Conservation (phyloP, 176 grass and related monocot genomes). For the Puccinellia tenuiflora region DNA sequence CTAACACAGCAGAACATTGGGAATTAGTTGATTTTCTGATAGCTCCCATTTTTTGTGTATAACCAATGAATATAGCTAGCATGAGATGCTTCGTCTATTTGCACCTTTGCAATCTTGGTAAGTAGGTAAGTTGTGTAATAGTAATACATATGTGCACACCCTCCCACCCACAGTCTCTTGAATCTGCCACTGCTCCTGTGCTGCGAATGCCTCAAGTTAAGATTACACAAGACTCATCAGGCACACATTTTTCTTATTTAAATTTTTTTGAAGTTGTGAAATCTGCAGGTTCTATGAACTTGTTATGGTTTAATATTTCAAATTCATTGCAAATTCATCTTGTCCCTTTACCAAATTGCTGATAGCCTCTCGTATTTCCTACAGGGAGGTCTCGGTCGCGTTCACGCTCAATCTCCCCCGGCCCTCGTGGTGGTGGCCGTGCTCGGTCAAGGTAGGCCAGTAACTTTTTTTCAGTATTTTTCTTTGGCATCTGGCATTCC, state of each 20-base stretch:
- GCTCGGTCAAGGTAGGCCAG: slow-evolving; percentile 60
- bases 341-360: neutral
- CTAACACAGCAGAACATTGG: neutral
- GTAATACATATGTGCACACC: neutral
- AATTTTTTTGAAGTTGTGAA: neutral
- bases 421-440: slow-evolving; percentile 55
- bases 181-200: neutral
- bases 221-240: neutral
- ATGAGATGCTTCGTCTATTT: neutral
- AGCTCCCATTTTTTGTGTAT: neutral
- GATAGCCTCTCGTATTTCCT: slow-evolving; percentile 1
- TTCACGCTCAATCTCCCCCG: slow-evolving; percentile 67
- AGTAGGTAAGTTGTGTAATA: slow-evolving; percentile 1
- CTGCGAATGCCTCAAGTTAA: neutral
- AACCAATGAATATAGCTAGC: neutral
- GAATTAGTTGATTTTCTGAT: neutral
- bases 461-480: neutral
- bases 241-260: neutral
- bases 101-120: neutral
- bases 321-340: neutral
- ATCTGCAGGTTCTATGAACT: neutral
- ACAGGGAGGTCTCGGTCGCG: slow-evolving; percentile 75
- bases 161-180: neutral
- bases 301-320: neutral
- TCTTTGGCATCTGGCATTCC: neutral